Percentiles rank a stretch among this genome's conserved stretches.
Evolutionary conservation across 2,329 filamentous ascomycete species (phyloP).

Genomic region (Colletotrichum liriopes): DNA sequence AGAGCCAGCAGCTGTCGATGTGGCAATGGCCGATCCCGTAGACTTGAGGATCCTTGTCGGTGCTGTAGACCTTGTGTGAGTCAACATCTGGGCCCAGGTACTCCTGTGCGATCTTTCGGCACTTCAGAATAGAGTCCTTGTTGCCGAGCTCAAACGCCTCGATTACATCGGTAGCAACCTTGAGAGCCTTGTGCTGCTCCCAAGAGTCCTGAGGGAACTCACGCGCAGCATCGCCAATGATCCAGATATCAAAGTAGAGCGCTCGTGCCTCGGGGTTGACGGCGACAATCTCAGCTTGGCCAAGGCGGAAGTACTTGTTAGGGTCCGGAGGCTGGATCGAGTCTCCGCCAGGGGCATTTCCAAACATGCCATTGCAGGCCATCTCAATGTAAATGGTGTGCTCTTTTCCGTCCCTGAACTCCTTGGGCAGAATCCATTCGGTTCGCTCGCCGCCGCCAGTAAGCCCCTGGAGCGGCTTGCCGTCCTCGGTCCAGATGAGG

Average conservation of each 20-base stretch:
- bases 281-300: slow-evolving; percentile 87
- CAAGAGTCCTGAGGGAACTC: slow-evolving; percentile 92
- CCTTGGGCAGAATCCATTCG: slow-evolving; percentile 91
- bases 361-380: slow-evolving; percentile 99
- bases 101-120: slow-evolving; percentile 85
- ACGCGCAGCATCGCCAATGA: slow-evolving; percentile 91
- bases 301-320: slow-evolving; percentile 84
- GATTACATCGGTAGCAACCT: slow-evolving; percentile 90
- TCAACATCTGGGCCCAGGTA: slow-evolving; percentile 88
- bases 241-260: slow-evolving; percentile 94
- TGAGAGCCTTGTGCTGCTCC: slow-evolving; percentile 89
- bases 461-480: slow-evolving; percentile 91
- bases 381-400: slow-evolving; percentile 97
- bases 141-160: slow-evolving; percentile 88
- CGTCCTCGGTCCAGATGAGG: slow-evolving; percentile 92
- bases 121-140: slow-evolving; percentile 83
- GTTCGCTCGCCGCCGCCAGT: slow-evolving; percentile 90
- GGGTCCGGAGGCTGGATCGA: slow-evolving; percentile 90
- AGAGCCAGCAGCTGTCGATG: slow-evolving; percentile 98
- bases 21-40: slow-evolving; percentile 96
- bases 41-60: slow-evolving; percentile 81
- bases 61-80: slow-evolving; percentile 87
- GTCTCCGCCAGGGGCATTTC: slow-evolving; percentile 88
- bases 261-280: slow-evolving; percentile 89
- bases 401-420: slow-evolving; percentile 86